These are phyloP conservation scores for Dactylella cylindrospora DNA, from an alignment of 2,329 filamentous ascomycete genomes.

Conservation along the genomic window DNA sequence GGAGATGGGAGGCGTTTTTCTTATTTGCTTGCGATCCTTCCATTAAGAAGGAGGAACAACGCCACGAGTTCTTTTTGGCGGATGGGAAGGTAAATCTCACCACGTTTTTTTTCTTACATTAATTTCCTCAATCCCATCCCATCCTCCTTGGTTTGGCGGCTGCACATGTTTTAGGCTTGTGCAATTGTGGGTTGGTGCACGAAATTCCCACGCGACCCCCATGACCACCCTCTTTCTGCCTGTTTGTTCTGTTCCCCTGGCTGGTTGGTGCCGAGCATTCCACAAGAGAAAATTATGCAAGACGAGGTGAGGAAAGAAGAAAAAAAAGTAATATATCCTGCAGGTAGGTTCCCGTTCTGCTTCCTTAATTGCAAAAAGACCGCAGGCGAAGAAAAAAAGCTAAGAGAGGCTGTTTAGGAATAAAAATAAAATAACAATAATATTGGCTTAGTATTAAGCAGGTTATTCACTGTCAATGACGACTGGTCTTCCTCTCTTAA, in stretches of 20 bases:
- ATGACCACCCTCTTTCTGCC: slow-evolving; percentile 5
- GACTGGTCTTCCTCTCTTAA: too few relatives aligned
- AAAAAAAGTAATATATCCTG: too few relatives aligned
- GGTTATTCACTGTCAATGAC: too few relatives aligned
- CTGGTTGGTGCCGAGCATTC: too few relatives aligned
- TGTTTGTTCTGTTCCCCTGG: background rate
- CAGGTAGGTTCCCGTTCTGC: too few relatives aligned
- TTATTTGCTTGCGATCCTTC: background rate
- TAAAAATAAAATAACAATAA: too few relatives aligned
- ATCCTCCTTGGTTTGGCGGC: background rate
- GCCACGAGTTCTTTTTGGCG: slow-evolving; percentile 1
- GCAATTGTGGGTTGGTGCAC: slow-evolving; percentile 20
- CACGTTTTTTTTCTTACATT: slow-evolving; percentile 7
- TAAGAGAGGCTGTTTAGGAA: too few relatives aligned
- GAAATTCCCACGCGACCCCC: slow-evolving; percentile 44
- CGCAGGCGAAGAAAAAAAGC: too few relatives aligned
- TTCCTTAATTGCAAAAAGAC: too few relatives aligned
- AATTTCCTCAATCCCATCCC: slow-evolving; percentile 1
- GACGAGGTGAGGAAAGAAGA: too few relatives aligned
- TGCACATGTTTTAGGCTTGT: slow-evolving; percentile 15
- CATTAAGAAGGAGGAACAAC: background rate
- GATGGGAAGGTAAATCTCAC: slow-evolving; percentile 1
- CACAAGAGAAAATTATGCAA: too few relatives aligned
- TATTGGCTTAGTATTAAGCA: too few relatives aligned
- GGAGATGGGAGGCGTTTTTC: background rate